These are phyloP conservation scores for Botryotinia narcissicola DNA, from an alignment of 2,329 filamentous ascomycete species.

Conservation along the genomic window DNA sequence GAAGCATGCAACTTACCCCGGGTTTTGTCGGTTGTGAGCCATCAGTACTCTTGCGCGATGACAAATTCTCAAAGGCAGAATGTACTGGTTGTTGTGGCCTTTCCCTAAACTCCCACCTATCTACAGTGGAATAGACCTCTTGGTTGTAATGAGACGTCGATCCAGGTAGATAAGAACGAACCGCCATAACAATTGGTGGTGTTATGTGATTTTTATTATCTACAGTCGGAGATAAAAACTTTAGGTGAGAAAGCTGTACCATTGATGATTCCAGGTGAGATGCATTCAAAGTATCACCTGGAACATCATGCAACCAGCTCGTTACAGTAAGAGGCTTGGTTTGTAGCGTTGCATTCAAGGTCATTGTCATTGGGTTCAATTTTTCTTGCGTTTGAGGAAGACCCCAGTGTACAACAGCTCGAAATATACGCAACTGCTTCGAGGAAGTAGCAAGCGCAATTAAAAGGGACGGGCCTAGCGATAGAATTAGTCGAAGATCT, in stretches of 20 bases:
- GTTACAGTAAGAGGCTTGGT: conserved; percentile 57
- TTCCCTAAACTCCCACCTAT: conserved; percentile 76
- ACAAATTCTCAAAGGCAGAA: conserved; percentile 73
- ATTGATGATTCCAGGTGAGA: conserved; percentile 52
- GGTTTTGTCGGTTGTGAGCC: conserved; percentile 22
- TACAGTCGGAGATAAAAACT: conserved; percentile 60
- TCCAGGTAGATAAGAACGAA: conserved; percentile 62
- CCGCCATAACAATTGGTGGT: conserved; percentile 65
- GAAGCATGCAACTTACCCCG: conserved; percentile 30
- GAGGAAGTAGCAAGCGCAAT: conserved; percentile 67
- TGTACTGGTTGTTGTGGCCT: conserved; percentile 62
- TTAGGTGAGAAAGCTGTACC: conserved; percentile 69
- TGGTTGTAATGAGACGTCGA: conserved; percentile 58
- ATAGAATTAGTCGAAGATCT: conserved; percentile 19
- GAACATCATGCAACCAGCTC: conserved; percentile 46
- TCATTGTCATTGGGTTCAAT: conserved; percentile 47
- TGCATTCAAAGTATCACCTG: conserved; percentile 32
- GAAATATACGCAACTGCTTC: conserved; percentile 71
- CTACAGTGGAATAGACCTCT: conserved; percentile 69
- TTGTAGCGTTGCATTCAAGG: conserved; percentile 52
- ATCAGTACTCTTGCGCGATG: conserved; percentile 55
- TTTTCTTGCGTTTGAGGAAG: conserved; percentile 55
- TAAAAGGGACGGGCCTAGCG: conserved; percentile 49
- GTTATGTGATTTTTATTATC: conserved; percentile 45
- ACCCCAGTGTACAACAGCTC: conserved; percentile 73